Base-by-base conservation (phyloP, 2,329 filamentous ascomycete genomes). In the Canariomyces notabilis region DNA sequence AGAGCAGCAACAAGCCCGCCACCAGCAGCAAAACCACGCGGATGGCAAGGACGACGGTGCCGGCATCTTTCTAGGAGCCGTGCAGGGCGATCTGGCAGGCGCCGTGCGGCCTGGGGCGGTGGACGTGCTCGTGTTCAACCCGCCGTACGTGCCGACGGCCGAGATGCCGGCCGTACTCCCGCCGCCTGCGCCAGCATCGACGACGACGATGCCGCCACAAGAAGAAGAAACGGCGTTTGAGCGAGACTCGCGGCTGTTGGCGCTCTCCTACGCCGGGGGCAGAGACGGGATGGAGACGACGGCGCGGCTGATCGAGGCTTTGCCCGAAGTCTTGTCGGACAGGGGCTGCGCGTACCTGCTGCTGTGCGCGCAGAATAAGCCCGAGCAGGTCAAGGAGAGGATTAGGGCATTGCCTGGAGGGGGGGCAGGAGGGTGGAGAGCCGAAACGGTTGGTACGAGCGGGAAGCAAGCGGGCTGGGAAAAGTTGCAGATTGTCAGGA, bases 401-500 rank as follows among this genome's bases (percentile, higher is more conserved):
- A 59, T 66, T 3, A 43, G 59, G 34, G 41, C 23, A 11, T 55
- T 59, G 44, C n/a, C n/a, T n/a, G n/a, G 51, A 44, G 35, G 31
- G 32, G 4, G 44, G 18, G 2, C 39, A 6, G 42, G 20, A 70
- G 69, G 0, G 19, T 97, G 91, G 93, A 74, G 66, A 51, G 87
- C 80, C 8, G 82, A 89, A 63, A 87, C 79, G 15, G 89, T 95
- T 4, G 85, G 87, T 6, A 77, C 75, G 44, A 96, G 89, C 65
- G 91, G 91, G 39, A 89, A 84, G 72, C 81, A 85, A 65, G 91
- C 86, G 22, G 93, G 93, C 0, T 95, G 91, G 90, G 93, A 98
- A 71, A 94, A 86, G 69, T 72, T 98, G 65, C 84, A 89, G 61
- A 85, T 98, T 58, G 72, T 97, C 57, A 80, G 90, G 62, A 86